phyloP scores from a whole-genome alignment of 306 rosid species.

The Psophocarpus tetragonolobus region DNA sequence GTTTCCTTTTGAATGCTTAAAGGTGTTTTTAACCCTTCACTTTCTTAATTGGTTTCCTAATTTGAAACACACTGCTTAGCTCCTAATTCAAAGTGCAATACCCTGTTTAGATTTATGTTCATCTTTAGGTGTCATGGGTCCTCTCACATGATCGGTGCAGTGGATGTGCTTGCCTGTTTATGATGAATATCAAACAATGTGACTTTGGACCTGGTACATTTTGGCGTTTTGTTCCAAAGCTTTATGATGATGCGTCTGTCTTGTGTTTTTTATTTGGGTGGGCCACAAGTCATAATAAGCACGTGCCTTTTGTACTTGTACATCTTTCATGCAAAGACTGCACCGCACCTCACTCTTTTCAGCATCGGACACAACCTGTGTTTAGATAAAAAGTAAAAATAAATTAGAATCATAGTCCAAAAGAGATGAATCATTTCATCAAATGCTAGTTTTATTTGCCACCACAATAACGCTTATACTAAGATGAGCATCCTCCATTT shows the following conservation, averaged over 20 bases:
- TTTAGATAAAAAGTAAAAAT: background rate
- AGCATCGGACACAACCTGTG: conserved; percentile 24
- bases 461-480: background rate
- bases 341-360: conserved; percentile 25
- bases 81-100: background rate
- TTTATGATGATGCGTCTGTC: background rate
- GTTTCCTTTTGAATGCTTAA: background rate
- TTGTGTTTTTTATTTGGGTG: conserved; percentile 18
- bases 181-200: background rate
- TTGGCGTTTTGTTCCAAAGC: conserved; percentile 30
- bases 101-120: background rate
- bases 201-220: background rate
- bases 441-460: background rate
- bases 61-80: background rate
- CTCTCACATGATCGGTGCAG: background rate
- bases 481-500: too few species aligned
- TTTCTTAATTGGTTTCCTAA: conserved; percentile 21
- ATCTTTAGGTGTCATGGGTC: background rate
- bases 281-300: conserved; percentile 32
- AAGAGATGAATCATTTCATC: background rate
- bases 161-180: conserved; percentile 2
- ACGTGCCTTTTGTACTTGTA: conserved; percentile 18
- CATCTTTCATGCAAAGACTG: conserved; percentile 1
- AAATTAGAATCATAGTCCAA: background rate
- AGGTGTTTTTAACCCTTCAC: background rate